Evolutionary conservation across 805 yeast genomes (phyloP), one percentile per base, ranked within the genome.

Genomic region (Lipomyces sp.): DNA sequence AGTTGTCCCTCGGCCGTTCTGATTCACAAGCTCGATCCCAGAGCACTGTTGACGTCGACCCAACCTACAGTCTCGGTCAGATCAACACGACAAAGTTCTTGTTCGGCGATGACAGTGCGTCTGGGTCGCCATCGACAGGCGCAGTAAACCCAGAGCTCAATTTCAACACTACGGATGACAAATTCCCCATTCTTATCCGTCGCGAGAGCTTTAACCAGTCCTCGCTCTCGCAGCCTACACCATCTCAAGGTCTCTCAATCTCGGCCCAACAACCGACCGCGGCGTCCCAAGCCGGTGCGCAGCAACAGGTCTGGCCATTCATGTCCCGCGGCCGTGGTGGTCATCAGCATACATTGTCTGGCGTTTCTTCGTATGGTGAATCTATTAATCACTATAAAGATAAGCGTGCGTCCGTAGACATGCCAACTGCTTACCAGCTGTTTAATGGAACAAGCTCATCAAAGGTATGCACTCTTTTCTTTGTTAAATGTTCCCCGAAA

Each of bases 171-270:
- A 76, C 77, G 13, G 75, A 75, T 18, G 78, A 76, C 63, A 72
- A 76, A 64, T 76, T 76, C 59, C 78, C 78, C 29, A 75, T 76
- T 35, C 69, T 76, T 24, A 73, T 76, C 42, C 73, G 78, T 8
- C 73, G 78, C 13, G 76, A 73, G 57, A 69, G 74, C 59, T 56
- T 69, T 42, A 58, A 50, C 39, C 63, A 53, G 61, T 57, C 59
- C 39, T 59, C 57, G 11, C 57, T 48, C 54, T n/a, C 51, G 11
- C 56, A 30, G n/a, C 62, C 30, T 3, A 13, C 30, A 8, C 30
- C n/a, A 32, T n/a, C 30, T 35, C 57, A 33, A n/a, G 33, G 29
- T 1, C 62, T 29, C 53, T 60, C 59, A 24, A 45, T 15, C 39
- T 32, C 51, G 55, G 59, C 29, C 34, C 64, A 50, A 32, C 68